A percentile compares a stretch with the other conserved stretches of the same genome.
These are phyloP conservation scores for Mycena pura DNA, from an alignment of 768 basidiomycete genomes.

Conservation along the genomic window DNA sequence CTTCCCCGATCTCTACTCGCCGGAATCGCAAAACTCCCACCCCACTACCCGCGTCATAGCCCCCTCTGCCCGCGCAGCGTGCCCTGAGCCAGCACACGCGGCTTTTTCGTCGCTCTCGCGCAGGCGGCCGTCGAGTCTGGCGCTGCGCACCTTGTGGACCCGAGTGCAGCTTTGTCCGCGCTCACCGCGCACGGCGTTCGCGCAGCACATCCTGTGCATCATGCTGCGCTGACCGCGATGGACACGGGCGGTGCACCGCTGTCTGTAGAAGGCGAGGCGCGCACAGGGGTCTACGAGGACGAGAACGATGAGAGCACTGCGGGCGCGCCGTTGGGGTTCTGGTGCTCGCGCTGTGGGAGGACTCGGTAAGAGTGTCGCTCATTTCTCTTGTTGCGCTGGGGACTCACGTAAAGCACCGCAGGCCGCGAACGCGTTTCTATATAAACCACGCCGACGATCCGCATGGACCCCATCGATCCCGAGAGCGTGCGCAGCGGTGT, in stretches of 20 bases:
- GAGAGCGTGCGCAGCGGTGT: slow-evolving; percentile 2
- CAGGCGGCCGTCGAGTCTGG: slow-evolving; percentile 24
- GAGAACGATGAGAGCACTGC: slow-evolving; percentile 80
- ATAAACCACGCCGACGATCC: too few species aligned
- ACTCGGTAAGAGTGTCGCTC: slow-evolving; percentile 51
- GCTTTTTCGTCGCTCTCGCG: slow-evolving; percentile 15
- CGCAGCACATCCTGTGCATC: slow-evolving; percentile 74
- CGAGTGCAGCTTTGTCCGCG: background rate
- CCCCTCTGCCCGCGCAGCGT: background rate
- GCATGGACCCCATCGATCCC: slow-evolving; percentile 7
- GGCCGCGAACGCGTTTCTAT: slow-evolving; percentile 18
- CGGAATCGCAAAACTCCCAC: slow-evolving; percentile 47
- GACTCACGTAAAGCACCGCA: too few species aligned
- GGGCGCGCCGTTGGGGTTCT: slow-evolving; percentile 85
- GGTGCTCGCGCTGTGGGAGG: slow-evolving; percentile 81
- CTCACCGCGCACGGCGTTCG: slow-evolving; percentile 39
- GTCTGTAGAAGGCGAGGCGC: slow-evolving; percentile 35
- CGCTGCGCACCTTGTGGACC: slow-evolving; percentile 15
- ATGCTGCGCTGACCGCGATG: slow-evolving; percentile 72
- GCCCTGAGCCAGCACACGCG: background rate
- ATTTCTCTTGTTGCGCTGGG: slow-evolving; percentile 20
- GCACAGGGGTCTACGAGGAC: slow-evolving; percentile 83
- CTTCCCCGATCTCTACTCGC: slow-evolving; percentile 29
- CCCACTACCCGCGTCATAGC: slow-evolving; percentile 1
- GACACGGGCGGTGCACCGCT: slow-evolving; percentile 20